Evolutionary conservation across 2,329 filamentous ascomycete species (phyloP), one percentile per base, ranked within the genome.

Genomic region (Sclerotinia spermophila): DNA sequence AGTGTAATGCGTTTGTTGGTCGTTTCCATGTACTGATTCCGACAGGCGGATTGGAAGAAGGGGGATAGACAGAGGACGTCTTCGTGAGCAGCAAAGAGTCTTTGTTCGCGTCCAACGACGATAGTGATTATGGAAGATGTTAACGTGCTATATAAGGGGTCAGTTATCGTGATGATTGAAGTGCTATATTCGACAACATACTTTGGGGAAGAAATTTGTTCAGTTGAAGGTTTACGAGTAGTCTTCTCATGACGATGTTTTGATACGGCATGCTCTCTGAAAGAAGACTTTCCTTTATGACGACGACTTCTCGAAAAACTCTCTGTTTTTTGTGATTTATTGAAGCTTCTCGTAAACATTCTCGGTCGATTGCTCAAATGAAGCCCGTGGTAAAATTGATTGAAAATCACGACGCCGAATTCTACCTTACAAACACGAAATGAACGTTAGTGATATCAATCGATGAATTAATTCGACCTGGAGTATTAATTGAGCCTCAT

Each of bases 31-130:
- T 87, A 91, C 77, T 90, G 87, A 73, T 84, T 85, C 70, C 86
- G 85, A 74, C 90, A 87, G 58, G 86, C 84, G 65, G 87, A 82
- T 72, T 88, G 84, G 82, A 97, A 97, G 86, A 90, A 97, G 11
- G 93, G 89, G 17, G 93, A 96, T 69, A 86, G 83, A 79, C 86
- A 87, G 72, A 97, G 89, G 72, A 97, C 87, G 75, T 96, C 91
- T 83, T 97, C 92, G 80, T 97, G 94, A 10, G 93, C 93, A 51
- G 94, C 94, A 79, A 97, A 97, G 75, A 97, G 90, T 33, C 94
- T 89, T 80, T 94, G 90, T 75, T 94, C 90, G 7, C 86, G 86
- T n/a, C 93, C 93, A 76, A 96, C 88, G 76, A 92, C 87, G 73
- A 96, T 86, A 15, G 92, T 96, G 75, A 96, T 87, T 79, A 96